Evolutionary conservation across 2,329 filamentous ascomycete genomes (phyloP), one percentile per base, ranked within the genome.

Genomic region (Aspergillus sp.): DNA sequence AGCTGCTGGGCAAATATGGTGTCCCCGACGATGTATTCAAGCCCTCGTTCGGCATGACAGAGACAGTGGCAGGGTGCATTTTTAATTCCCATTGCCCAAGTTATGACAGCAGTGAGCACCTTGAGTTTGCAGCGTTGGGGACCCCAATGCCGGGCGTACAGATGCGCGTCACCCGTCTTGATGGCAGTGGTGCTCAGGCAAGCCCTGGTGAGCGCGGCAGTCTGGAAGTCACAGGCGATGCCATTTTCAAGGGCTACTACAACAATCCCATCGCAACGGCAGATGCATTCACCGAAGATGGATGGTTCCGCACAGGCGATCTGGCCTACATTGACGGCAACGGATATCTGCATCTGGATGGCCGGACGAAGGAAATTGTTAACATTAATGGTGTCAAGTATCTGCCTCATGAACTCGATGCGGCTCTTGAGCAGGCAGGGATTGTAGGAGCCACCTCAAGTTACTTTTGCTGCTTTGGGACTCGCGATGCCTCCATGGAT

Each of bases 251-350:
- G 23, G 43, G 52, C 11, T 75, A 75, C 58, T 72, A 64, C 64
- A 73, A 74, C 53, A 69, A 74, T 45, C 27, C 56, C 0, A 19
- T 52, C 11, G 69, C 70, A 2, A 73, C 68, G 1, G 53, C 40
- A 15, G 58, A 65, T 0, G 56, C 69, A 0, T 73, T 73, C 52
- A 65, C 66, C 3, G 37, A 52, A 7, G 70, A 69, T 50, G 69
- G 68, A 8, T 74, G 71, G 72, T 73, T 73, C 48, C 64, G 60
- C 27, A 72, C 72, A 3, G 65, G 63, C 0, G 65, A 67, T 23
- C 45, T 37, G 17, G 65, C 40, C 3, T 56, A 17, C 15, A 57
- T 67, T 17, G 62, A 62, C 40, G 17, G 6, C 6, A 14, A 21
- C 40, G 40, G 19, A n/a, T 19, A 19, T 21, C n/a, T 43, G 15